phyloP scores from a whole-genome alignment of 495 filamentous ascomycete genomes.

The Glarea lozoyensis region DNA sequence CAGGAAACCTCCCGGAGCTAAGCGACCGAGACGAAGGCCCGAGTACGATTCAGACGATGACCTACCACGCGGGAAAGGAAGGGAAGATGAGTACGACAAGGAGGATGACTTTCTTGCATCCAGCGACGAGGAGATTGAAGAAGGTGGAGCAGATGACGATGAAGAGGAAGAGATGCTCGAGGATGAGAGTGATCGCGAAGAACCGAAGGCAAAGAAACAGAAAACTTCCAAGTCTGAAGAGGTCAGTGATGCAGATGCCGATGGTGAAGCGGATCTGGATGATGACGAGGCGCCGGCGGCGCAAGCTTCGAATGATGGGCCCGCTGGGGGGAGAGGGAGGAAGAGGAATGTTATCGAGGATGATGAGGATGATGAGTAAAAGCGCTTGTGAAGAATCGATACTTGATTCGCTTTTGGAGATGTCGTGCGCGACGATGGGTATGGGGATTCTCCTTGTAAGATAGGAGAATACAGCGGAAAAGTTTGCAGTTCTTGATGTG shows the following conservation, averaged over 20 bases:
- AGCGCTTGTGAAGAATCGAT: too few species aligned
- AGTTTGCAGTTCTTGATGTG: too few species aligned
- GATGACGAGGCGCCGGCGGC: constrained; percentile 29
- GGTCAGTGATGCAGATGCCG: constrained; percentile 30
- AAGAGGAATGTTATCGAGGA: constrained; percentile 33
- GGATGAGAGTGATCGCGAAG: constrained; percentile 23
- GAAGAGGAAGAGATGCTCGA: constrained; percentile 35
- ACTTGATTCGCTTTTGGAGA: too few species aligned
- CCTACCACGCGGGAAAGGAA: constrained; percentile 49
- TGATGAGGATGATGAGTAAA: constrained; percentile 34
- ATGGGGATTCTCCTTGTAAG: too few species aligned
- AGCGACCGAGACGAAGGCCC: constrained; percentile 14
- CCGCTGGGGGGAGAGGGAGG: constrained; percentile 16
- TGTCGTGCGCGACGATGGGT: too few species aligned
- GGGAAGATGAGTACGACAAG: constrained; percentile 76
- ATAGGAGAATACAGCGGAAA: too few species aligned
- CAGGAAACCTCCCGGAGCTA: constrained; percentile 33
- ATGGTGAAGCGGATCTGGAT: constrained; percentile 31
- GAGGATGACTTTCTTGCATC: constrained; percentile 71
- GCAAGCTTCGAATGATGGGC: constrained; percentile 26
- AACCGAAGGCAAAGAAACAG: constrained; percentile 38
- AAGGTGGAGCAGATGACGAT: constrained; percentile 51
- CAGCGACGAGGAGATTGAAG: constrained; percentile 62
- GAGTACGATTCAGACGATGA: constrained; percentile 58
- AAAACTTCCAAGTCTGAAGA: constrained; percentile 38